Evolutionary conservation across 352 stramenopile species (phyloP).

Genomic region (Phytophthora fragariae): DNA sequence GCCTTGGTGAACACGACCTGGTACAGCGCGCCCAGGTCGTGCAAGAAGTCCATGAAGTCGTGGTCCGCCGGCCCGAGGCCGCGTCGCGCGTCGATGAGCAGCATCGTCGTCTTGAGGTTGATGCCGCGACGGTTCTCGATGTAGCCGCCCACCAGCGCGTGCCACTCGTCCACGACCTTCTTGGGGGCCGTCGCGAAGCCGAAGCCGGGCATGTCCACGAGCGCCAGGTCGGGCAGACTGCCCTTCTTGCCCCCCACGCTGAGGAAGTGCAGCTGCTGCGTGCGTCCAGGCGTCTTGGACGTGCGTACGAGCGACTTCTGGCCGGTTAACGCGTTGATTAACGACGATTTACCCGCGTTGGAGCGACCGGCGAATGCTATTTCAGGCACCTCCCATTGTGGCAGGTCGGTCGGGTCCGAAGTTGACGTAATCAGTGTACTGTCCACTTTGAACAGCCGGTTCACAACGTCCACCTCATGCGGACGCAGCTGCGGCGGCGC

Average conservation of each 20-base stretch:
- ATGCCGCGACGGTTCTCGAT: conserved; percentile 61
- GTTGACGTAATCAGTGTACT: conserved; percentile 79
- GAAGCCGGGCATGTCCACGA: conserved; percentile 91
- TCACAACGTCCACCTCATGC: conserved; percentile 69
- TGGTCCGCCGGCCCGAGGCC: conserved; percentile 81
- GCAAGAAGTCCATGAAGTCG: conserved; percentile 91
- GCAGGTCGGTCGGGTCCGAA: conserved; percentile 60
- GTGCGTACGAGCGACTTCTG: conserved; percentile 74
- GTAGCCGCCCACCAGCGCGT: conserved; percentile 84
- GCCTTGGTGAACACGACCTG: conserved; percentile 93
- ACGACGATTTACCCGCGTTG: conserved; percentile 90
- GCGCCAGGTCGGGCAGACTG: conserved; percentile 65
- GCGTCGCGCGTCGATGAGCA: conserved; percentile 84
- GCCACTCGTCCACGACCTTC: conserved; percentile 76
- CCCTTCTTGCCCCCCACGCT: conserved; percentile 82
- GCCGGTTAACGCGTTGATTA: conserved; percentile 87
- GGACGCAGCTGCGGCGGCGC: conserved; percentile 56
- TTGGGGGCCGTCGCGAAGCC: conserved; percentile 86
- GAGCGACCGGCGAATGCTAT: conserved; percentile 88
- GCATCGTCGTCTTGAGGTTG: conserved; percentile 82
- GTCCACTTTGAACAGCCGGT: conserved; percentile 64
- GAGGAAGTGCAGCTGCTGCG: conserved; percentile 83
- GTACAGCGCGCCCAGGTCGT: conserved; percentile 83
- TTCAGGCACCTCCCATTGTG: conserved; percentile 77
- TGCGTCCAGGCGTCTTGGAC: conserved; percentile 90